phyloP scores from a whole-genome alignment of 202 grass and related monocot species.

The Zoysia matrella region DNA sequence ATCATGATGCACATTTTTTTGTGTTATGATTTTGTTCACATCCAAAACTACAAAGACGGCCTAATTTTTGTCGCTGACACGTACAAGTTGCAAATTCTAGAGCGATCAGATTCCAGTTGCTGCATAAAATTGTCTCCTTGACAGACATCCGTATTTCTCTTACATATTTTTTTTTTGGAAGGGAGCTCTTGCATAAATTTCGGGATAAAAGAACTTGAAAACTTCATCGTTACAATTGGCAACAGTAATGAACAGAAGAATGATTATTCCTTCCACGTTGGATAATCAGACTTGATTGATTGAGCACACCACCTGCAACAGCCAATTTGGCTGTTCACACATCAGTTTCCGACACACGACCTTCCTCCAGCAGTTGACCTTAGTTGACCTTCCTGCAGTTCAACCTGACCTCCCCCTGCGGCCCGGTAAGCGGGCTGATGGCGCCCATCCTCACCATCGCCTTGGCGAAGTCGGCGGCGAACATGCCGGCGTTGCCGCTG shows the following conservation, averaged over 20 bases:
- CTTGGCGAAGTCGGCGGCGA: conserved; percentile 59
- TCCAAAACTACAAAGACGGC: background rate
- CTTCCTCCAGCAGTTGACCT: background rate
- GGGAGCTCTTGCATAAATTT: background rate
- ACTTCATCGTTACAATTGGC: conserved; percentile 22
- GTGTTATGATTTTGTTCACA: background rate
- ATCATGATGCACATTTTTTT: background rate
- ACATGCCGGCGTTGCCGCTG: conserved; percentile 38
- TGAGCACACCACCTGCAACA: background rate
- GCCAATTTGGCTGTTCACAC: conserved; percentile 24
- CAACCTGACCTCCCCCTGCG: conserved; percentile 61
- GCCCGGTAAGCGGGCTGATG: conserved; percentile 55
- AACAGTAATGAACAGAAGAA: background rate
- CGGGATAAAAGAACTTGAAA: background rate
- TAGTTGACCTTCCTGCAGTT: conserved; percentile 75
- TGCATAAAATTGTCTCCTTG: too few species aligned
- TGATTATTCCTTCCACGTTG: conserved; percentile 21
- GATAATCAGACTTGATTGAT: background rate
- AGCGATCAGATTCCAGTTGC: background rate
- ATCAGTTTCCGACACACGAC: background rate
- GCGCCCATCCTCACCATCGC: conserved; percentile 72
- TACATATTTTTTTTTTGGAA: too few species aligned
- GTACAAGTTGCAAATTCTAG: background rate
- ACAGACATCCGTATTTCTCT: too few species aligned
- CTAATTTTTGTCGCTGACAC: background rate